Evolutionary conservation across 106 monocot genomes (phyloP).

Genomic region (Amphibolis antarctica): DNA sequence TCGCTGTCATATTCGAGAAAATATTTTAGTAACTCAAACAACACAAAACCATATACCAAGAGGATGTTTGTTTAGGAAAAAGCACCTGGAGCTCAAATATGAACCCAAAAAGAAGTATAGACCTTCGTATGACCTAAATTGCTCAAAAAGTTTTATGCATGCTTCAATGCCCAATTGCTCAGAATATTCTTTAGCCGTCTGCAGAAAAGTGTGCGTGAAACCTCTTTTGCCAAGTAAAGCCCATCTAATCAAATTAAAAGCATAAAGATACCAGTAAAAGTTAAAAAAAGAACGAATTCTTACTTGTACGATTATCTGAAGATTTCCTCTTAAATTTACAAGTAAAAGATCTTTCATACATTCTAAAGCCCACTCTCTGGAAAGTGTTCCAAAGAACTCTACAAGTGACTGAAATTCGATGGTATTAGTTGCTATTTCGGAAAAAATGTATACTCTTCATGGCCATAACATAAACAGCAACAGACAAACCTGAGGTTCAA

Average conservation of each 20-base stretch:
- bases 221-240: too few species aligned
- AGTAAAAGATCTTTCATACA: slow-evolving; percentile 98
- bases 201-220: too few species aligned
- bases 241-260: not conserved
- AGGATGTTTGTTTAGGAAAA: slow-evolving; percentile 3
- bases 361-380: slow-evolving; percentile 95
- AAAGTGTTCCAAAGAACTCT: slow-evolving; percentile 97
- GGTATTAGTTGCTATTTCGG: too few species aligned
- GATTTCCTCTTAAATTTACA: slow-evolving; percentile 96
- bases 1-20: too few species aligned
- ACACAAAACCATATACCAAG: too few species aligned
- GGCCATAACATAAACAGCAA: not conserved
- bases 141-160: slow-evolving; percentile 76
- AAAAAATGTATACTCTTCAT: too few species aligned
- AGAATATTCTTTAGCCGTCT: slow-evolving; percentile 95
- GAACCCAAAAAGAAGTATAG: slow-evolving; percentile 95
- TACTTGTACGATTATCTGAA: slow-evolving; percentile 98
- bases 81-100: slow-evolving; percentile 88
- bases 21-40: too few species aligned
- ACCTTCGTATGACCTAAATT: slow-evolving; percentile 78
- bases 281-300: slow-evolving; percentile 3
- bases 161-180: slow-evolving; percentile 90
- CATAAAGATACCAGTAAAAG: not conserved
- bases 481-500: slow-evolving; percentile 90
- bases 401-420: slow-evolving; percentile 51